Evolutionary conservation across 345 rosid species (phyloP).

Genomic region (Pugionium dolabratum): DNA sequence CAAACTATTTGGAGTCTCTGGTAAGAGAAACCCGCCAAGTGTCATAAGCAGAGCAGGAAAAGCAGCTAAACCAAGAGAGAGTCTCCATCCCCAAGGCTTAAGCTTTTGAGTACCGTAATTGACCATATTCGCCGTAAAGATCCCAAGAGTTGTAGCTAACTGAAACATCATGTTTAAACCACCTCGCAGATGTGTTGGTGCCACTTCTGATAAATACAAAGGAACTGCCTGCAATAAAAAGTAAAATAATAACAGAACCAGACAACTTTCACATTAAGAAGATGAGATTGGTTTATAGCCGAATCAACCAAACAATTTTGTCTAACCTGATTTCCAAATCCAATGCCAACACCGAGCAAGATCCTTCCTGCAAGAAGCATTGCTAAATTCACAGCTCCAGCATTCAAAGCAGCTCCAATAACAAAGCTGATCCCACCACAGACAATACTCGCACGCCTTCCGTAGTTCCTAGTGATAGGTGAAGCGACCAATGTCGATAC

Average conservation of each 20-base stretch:
- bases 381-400: slow-evolving; percentile 60
- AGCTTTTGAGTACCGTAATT: slow-evolving; percentile 83
- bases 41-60: slow-evolving; percentile 81
- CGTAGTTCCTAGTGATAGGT: slow-evolving; percentile 71
- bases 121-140: slow-evolving; percentile 91
- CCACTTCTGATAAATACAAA: slow-evolving; percentile 85
- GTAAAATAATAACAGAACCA: slow-evolving; percentile 11
- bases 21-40: slow-evolving; percentile 66
- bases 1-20: slow-evolving; percentile 92
- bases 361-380: slow-evolving; percentile 87
- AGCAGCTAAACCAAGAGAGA: slow-evolving; percentile 90
- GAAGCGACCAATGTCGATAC: slow-evolving; percentile 81
- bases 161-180: slow-evolving; percentile 94
- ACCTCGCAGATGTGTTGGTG: slow-evolving; percentile 93
- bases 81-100: slow-evolving; percentile 93
- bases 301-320: neutral
- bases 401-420: slow-evolving; percentile 68
- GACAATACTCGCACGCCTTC: slow-evolving; percentile 77
- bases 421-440: slow-evolving; percentile 87
- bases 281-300: slow-evolving; percentile 3
- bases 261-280: neutral
- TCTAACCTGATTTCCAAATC: slow-evolving; percentile 94
- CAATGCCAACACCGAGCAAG: slow-evolving; percentile 91
- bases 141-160: slow-evolving; percentile 82
- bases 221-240: slow-evolving; percentile 65